Percentiles rank a stretch among this genome's conserved stretches.
These are phyloP conservation scores for Chalciporus sp. DNA, from an alignment of 1,284 basidiomycete species.

Conservation along the genomic window DNA sequence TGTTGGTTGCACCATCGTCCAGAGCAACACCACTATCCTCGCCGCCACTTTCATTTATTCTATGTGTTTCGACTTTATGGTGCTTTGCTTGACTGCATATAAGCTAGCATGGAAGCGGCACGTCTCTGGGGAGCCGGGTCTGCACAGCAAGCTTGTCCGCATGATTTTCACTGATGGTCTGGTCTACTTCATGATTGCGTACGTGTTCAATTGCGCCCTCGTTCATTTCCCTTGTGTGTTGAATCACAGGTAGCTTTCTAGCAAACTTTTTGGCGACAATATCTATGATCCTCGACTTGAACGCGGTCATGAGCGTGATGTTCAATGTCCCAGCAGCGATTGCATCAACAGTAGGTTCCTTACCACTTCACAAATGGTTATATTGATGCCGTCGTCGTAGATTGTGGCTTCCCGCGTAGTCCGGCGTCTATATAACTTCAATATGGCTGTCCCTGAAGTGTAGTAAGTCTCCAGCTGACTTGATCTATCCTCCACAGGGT, in stretches of 20 bases:
- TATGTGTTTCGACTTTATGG: constrained; percentile 49
- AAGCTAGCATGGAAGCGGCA: constrained; percentile 33
- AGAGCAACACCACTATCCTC: constrained; percentile 43
- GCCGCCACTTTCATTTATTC: constrained; percentile 48
- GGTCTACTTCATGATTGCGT: constrained; percentile 39
- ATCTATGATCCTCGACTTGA: constrained; percentile 37
- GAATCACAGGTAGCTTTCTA: constrained; percentile 26
- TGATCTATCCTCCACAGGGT: background rate
- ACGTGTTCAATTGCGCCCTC: constrained; percentile 3
- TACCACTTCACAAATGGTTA: background rate
- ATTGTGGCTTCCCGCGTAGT: constrained; percentile 74
- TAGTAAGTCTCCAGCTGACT: constrained; percentile 45
- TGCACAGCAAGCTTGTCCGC: constrained; percentile 28
- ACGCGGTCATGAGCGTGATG: constrained; percentile 37
- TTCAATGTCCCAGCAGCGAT: constrained; percentile 42
- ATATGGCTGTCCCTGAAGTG: constrained; percentile 53
- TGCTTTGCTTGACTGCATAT: constrained; percentile 43
- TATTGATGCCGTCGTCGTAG: constrained; percentile 36
- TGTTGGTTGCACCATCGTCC: constrained; percentile 39
- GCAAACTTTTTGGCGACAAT: constrained; percentile 37
- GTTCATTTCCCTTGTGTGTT: background rate
- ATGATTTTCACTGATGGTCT: constrained; percentile 38
- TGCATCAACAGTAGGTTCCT: constrained; percentile 41
- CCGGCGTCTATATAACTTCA: constrained; percentile 63
- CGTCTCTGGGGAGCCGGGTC: constrained; percentile 16